Evolutionary conservation across 345 rosid species (phyloP).

Genomic region (Litchi chinensis): DNA sequence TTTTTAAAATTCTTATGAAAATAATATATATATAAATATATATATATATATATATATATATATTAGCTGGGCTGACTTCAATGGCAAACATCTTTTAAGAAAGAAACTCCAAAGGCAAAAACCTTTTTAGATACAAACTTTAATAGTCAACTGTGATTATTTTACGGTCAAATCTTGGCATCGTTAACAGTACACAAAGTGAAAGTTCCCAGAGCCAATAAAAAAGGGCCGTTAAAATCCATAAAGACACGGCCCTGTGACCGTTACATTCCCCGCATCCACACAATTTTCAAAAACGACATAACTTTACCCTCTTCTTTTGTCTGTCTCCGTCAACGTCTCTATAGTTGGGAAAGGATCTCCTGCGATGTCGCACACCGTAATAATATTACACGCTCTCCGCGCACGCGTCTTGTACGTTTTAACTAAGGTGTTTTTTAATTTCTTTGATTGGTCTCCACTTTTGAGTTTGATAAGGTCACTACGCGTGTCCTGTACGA

Average conservation of each 20-base stretch:
- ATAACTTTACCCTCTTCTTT: neutral
- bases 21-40: too few species aligned
- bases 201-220: neutral
- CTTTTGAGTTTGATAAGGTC: too few species aligned
- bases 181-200: too few species aligned
- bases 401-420: neutral
- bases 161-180: neutral
- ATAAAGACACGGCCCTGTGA: neutral
- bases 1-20: too few species aligned
- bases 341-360: neutral
- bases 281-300: neutral
- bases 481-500: too few species aligned
- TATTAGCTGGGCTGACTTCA: too few species aligned
- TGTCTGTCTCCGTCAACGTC: neutral
- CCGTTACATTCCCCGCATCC: neutral
- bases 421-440: too few species aligned
- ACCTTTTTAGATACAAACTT: neutral
- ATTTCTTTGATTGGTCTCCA: too few species aligned
- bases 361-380: neutral
- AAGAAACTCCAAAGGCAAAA: neutral
- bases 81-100: too few species aligned
- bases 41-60: too few species aligned
- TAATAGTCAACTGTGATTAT: neutral
- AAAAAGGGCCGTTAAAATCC: neutral
- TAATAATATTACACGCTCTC: neutral